Evolutionary conservation across 78 protist genomes (phyloP), one percentile per base, ranked within the genome.

Genomic region (Emiliania huxleyi): DNA sequence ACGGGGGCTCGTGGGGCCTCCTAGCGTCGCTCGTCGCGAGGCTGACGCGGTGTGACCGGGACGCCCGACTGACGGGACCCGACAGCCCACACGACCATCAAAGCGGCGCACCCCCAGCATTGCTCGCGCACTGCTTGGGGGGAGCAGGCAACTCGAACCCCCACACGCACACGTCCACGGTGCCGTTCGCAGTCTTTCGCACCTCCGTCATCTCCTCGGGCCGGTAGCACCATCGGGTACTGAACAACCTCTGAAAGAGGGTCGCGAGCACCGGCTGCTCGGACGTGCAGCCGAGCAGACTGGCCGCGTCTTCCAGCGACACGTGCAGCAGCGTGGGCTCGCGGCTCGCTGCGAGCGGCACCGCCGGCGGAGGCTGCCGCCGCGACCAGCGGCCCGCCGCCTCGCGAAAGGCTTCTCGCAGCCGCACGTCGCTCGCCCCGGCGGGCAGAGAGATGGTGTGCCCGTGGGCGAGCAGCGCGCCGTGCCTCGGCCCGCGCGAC

Each of bases 161-260:
- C 85, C 85, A 77, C 85, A 77, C 46, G 46, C 85, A 77, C 18
- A 77, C 85, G 44, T 77, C 85, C 2, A 26, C 40, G 21, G 85
- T 77, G 4, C 35, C 3, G 15, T 77, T 77, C 26, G 18, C 46
- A 26, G 2, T 26, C 25, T 77, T 21, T 2, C 85, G 42, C 1
- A 33, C 35, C 46, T 77, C 85, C 3, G 21, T 77, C 85, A 77
- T 77, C 85, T 77, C 85, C 85, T 77, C 85, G 11, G 85, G 85
- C 21, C 85, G 44, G 8, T 2, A 77, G 85, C 85, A 77, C 85
- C 85, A 77, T 0, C 46, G 85, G 3, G 21, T 18, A 1, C 19
- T 37, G 48, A 77, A 40, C 26, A 77, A 48, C 48, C 1, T 37
- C 29, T 21, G 85, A 3, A 77, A 40, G 35, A 77, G 85, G 4